Conservation (phyloP, 2,329 filamentous ascomycete genomes). For the Calonectria leucothoes region DNA sequence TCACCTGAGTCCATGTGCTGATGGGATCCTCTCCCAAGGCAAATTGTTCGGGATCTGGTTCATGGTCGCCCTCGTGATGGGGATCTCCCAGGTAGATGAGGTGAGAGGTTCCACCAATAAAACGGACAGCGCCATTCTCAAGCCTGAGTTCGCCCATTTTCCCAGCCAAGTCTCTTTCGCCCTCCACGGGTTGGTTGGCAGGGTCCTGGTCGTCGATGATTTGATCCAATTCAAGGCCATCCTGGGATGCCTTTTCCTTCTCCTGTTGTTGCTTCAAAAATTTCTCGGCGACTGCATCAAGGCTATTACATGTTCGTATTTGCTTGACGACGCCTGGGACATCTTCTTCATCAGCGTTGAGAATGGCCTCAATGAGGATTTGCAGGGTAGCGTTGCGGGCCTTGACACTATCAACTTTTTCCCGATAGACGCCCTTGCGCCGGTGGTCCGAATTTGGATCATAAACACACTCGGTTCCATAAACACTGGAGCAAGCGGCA, state of each 20-base stretch:
- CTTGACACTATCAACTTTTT: constrained; percentile 90
- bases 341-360: constrained; percentile 91
- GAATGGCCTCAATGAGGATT: constrained; percentile 90
- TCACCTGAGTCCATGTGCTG: constrained; percentile 89
- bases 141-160: constrained; percentile 94
- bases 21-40: constrained; percentile 74
- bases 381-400: constrained; percentile 89
- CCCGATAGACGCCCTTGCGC: constrained; percentile 95
- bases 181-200: constrained; percentile 57
- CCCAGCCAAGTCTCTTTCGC: constrained; percentile 85
- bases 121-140: constrained; percentile 88
- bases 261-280: constrained; percentile 58
- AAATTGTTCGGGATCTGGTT: constrained; percentile 59
- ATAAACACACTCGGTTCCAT: constrained; percentile 90
- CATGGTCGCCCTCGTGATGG: constrained; percentile 49
- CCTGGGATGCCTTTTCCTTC: constrained; percentile 48
- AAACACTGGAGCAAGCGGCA: constrained; percentile 95
- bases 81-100: constrained; percentile 80
- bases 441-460: constrained; percentile 97
- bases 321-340: constrained; percentile 83
- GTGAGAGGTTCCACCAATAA: constrained; percentile 94
- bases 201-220: constrained; percentile 53
- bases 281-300: constrained; percentile 66
- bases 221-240: constrained; percentile 55
- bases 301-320: constrained; percentile 86